Evolutionary conservation across 1,284 basidiomycete genomes (phyloP), one percentile per base, ranked within the genome.

Genomic region (Xanthoconium separans): DNA sequence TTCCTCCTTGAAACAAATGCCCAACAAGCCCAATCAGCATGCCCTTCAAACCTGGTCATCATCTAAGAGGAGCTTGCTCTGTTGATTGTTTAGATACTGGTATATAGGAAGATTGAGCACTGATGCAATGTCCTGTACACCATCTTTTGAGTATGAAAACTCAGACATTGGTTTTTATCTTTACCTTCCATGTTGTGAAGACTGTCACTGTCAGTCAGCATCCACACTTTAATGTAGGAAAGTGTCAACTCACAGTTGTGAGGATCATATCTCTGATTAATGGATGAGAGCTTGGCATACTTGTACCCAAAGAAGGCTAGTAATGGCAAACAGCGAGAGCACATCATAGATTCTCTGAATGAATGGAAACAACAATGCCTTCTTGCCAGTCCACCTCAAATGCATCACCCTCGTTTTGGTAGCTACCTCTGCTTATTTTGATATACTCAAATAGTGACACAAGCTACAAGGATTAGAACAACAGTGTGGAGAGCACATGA

Each of bases 221-320:
- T 30, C 15, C 22, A 4, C 4, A 0, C 7, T 22, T 10, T 18
- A 0, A 1, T 34, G 37, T 3, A 11, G 43, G 31, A 29, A 18
- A 40, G 10, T 3, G 22, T 30, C 12, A 3, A 56, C 63, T 47
- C 42, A 65, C 65, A 63, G 30, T 68, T 68, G 1, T n/a, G 0
- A 2, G 59, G 60, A 44, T 68, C 64, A 10, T 68, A 68, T 41
- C 57, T 61, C 43, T 58, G 60, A 29, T 65, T 68, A 53, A 66
- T 66, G 13, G 55, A 51, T 12, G 44, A 57, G 11, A 66, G 20
- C 9, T 37, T 11, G 2, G 52, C 44, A 33, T 68, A 66, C 47
- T 65, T 68, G 56, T 61, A 58, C 16, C 64, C 58, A 24, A 68
- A 66, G 30, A 62, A 66, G 18, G 44, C 62, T 66, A 13, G 9